Conservation (phyloP, 495 filamentous ascomycete species). For the Penicillium paxilli region DNA sequence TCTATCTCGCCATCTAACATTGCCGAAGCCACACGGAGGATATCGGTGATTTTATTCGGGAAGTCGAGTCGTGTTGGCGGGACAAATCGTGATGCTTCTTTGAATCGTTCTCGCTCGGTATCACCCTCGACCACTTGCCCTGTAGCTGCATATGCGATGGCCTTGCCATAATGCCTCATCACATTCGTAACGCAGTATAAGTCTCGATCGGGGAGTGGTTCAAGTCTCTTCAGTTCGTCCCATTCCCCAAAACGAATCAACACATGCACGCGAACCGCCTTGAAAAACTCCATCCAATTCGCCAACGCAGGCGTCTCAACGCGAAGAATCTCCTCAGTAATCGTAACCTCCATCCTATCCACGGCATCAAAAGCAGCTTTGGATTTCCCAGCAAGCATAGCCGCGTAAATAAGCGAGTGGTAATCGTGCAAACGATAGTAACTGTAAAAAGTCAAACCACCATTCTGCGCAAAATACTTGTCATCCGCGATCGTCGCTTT, state of each 20-base stretch:
- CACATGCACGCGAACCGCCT: conserved; percentile 58
- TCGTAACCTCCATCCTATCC: conserved; percentile 45
- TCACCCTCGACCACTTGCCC: conserved; percentile 43
- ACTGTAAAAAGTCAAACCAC: conserved; percentile 59
- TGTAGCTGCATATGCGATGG: conserved; percentile 55
- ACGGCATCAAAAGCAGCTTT: conserved; percentile 54
- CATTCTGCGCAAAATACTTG: conserved; percentile 47
- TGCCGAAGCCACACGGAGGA: conserved; percentile 52
- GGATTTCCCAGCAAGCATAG: conserved; percentile 62
- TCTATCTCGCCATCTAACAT: conserved; percentile 67
- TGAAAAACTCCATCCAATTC: conserved; percentile 64
- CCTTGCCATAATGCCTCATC: conserved; percentile 59
- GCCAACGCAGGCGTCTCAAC: conserved; percentile 63
- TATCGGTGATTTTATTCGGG: conserved; percentile 56
- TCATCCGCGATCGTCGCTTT: conserved; percentile 56
- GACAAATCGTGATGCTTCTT: conserved; percentile 41
- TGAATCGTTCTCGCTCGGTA: conserved; percentile 42
- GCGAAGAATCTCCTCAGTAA: conserved; percentile 57
- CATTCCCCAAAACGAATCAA: conserved; percentile 67
- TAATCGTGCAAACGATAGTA: conserved; percentile 63
- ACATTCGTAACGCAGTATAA: conserved; percentile 59
- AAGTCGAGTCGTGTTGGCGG: conserved; percentile 47
- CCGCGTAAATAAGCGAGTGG: conserved; percentile 64
- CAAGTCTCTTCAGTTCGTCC: conserved; percentile 51
- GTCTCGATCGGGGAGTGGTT: conserved; percentile 46